phyloP scores from a whole-genome alignment of 805 yeast genomes.

The Wickerhamiella lipophila region DNA sequence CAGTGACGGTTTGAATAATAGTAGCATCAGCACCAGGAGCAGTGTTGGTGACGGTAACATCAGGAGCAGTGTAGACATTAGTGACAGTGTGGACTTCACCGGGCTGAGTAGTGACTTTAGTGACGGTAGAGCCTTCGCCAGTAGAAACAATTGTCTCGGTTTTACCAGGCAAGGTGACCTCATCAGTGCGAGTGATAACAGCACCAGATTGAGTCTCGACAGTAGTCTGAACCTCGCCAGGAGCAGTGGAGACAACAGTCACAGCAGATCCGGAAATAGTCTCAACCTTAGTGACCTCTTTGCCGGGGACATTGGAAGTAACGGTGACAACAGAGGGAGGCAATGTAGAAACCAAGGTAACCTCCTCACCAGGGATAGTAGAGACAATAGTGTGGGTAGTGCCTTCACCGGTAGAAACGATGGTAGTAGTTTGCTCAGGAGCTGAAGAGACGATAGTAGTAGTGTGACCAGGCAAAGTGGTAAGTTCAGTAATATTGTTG shows the following conservation, averaged over 20 bases:
- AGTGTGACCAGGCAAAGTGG: conserved; percentile 3
- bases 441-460: conserved; percentile 3
- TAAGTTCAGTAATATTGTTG: not conserved
- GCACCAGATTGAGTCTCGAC: conserved; percentile 6
- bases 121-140: conserved; percentile 10
- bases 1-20: conserved; percentile 3
- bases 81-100: conserved; percentile 6
- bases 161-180: conserved; percentile 7
- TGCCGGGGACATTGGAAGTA: conserved; percentile 2
- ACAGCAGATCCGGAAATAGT: conserved; percentile 5
- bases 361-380: conserved; percentile 7
- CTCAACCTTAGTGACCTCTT: conserved; percentile 1
- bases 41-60: conserved; percentile 4
- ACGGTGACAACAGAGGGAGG: conserved; percentile 3
- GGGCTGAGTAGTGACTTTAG: not conserved
- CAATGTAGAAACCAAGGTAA: conserved; percentile 7
- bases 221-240: conserved; percentile 7
- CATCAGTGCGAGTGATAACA: not conserved
- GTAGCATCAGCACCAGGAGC: not conserved
- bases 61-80: not conserved
- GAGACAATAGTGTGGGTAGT: conserved; percentile 8
- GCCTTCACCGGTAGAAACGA: conserved; percentile 9
- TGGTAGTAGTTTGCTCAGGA: conserved; percentile 8
- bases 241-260: conserved; percentile 4
- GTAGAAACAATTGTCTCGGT: conserved; percentile 8